Evolutionary conservation across 2,329 filamentous ascomycete species (phyloP), one percentile per base, ranked within the genome.

Genomic region (Thielaviopsis populi): DNA sequence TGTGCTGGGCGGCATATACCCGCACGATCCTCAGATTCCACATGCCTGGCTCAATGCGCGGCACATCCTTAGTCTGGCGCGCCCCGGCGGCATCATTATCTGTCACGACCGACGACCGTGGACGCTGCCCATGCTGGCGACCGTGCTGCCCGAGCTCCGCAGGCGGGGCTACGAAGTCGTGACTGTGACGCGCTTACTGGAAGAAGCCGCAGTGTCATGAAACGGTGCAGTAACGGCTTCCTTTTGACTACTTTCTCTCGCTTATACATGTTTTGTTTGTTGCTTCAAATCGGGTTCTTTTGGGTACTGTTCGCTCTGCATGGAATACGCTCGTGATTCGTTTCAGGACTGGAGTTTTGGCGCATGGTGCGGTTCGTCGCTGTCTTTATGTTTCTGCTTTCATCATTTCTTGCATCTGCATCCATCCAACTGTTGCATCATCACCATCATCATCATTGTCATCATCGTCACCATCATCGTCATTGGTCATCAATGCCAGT

Each of bases 11-110:
- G 85, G 84, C 72, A 85, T 96, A 48, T 96, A 95, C 74, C 91
- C 91, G 4, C 90, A 95, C 75, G 91, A 96, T 75, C 85, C 91
- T n/a, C 90, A 95, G 77, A 86, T 96, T 65, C 77, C 78, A 10
- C 85, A 81, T 70, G 80, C 83, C 68, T 75, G 77, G 67, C 68
- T 91, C 62, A 96, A 96, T 74, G 86, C 88, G 7, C 78, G 77
- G 68, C 90, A 95, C 75, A 82, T 95, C 3, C 73, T 95, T 69
- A 90, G 88, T 74, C 90, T 91, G 86, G 77, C 87, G 42, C 77
- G 82, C 58, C 85, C 87, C 0, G 91, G 91, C 0, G 85, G 82
- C 33, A 86, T 96, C 65, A 85, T 96, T 67, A 86, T 96, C 61
- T 91, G 89, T 71, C 91, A 96, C 75, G 91, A 96, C 75, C 74